Evolutionary conservation across 352 stramenopile species (phyloP), one percentile per base, ranked within the genome.

Genomic region (Globisporangium acanthophoron): DNA sequence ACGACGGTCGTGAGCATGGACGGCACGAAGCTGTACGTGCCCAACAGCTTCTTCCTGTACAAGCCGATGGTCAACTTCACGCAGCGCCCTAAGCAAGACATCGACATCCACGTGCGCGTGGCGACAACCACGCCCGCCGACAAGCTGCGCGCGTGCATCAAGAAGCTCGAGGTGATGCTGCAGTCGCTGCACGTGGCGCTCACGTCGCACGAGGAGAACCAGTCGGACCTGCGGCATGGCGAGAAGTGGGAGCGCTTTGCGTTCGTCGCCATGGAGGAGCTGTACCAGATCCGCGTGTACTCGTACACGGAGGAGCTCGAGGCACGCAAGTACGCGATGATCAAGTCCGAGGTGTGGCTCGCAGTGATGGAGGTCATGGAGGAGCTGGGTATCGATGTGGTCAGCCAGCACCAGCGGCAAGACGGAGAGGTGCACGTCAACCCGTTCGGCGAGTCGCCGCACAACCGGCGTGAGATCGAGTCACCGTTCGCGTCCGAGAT

Each of bases 31-130:
- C 66, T 92, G 18, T 94, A 85, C 58, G 74, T 95, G 21, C 83
- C 83, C 29, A 94, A 94, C 67, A 94, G 84, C 58, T 94, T 92
- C 60, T 95, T 95, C 54, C 65, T 95, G n/a, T 95, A 92, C 77
- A 92, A 92, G 51, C 86, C 83, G 27, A 93, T 95, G 86, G 78
- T 95, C 35, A 95, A 95, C 58, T 95, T 84, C 57, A 88, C 84
- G 47, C 82, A 94, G 56, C 81, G 83, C 0, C 86, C 86, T 2
- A 95, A 95, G 58, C 74, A 82, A 33, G 78, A 92, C 48, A 79
- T 95, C 31, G 78, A 93, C 55, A 80, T 95, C 24, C 75, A 73
- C 21, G 72, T 93, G 12, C 64, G 69, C 27, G 80, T 95, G 7
- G 80, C 82, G 3, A 64, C 70, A 9, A 54, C 65, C 40, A 92